Percentiles rank a stretch among this genome's conserved stretches.
Evolutionary conservation across 2,329 filamentous ascomycete species (phyloP).

Genomic region (Cercospora sp.): DNA sequence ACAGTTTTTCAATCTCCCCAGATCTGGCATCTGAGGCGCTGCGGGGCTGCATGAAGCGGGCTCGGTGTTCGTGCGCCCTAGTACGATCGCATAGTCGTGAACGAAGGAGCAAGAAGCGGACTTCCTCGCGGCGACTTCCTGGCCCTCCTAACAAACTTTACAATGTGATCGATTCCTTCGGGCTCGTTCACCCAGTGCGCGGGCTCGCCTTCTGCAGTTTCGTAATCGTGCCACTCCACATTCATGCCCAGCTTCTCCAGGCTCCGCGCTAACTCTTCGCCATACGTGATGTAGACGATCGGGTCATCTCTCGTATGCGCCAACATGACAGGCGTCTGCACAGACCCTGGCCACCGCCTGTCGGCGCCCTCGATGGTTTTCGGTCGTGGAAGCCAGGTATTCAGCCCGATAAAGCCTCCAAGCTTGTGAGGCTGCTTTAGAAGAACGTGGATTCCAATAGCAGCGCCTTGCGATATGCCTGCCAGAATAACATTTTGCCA

Average conservation of each 20-base stretch:
- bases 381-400: conserved; percentile 25
- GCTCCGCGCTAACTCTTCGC: conserved; percentile 21
- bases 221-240: conserved; percentile 24
- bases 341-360: conserved; percentile 4
- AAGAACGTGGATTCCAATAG: conserved; percentile 25
- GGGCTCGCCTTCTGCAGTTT: conserved; percentile 14
- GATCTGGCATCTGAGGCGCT: not conserved
- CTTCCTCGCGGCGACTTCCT: not conserved
- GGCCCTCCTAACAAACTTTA: conserved; percentile 17
- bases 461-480: conserved; percentile 32
- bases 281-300: conserved; percentile 23
- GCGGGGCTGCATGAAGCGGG: not conserved
- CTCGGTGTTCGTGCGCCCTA: not conserved
- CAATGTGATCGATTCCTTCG: conserved; percentile 26
- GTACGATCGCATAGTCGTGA: not conserved
- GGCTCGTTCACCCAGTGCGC: conserved; percentile 30
- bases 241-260: conserved; percentile 20
- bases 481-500: conserved; percentile 25
- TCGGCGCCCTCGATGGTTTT: conserved; percentile 4
- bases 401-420: conserved; percentile 28
- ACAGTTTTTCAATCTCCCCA: not conserved
- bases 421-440: conserved; percentile 18
- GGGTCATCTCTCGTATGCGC: conserved; percentile 25
- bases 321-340: conserved; percentile 27
- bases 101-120: not conserved